Percentiles rank a stretch among this genome's conserved stretches.
phyloP scores from a whole-genome alignment of 1,284 basidiomycete species.

The Malassezia globosa region DNA sequence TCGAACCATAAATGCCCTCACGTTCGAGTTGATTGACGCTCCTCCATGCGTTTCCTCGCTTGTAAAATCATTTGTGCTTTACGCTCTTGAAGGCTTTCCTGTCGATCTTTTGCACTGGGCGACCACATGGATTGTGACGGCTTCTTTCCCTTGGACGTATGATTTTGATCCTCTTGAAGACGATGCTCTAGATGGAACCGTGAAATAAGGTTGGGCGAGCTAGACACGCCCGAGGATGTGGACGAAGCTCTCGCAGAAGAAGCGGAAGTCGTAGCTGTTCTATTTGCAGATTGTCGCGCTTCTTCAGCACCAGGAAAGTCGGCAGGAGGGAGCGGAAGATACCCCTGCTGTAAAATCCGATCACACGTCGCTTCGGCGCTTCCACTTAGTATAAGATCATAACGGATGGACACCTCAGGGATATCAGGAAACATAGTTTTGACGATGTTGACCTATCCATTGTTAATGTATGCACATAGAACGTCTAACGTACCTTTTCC shows the following conservation, averaged over 20 bases:
- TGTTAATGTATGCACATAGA: neutral
- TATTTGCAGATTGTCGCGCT: neutral
- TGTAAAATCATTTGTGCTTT: constrained; percentile 16
- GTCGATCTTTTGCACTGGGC: constrained; percentile 6
- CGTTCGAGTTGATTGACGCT: constrained; percentile 1
- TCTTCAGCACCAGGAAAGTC: constrained; percentile 2
- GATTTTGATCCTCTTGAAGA: neutral
- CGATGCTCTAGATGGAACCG: constrained; percentile 9
- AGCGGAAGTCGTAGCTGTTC: neutral
- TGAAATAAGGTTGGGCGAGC: constrained; percentile 4
- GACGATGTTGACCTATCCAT: constrained; percentile 32
- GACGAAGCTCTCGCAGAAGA: neutral
- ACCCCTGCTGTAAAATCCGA: constrained; percentile 34
- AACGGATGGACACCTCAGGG: constrained; percentile 33
- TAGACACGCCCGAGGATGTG: neutral
- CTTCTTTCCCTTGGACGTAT: neutral
- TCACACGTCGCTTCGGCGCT: constrained; percentile 37
- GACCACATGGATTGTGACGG: neutral
- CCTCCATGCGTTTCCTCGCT: constrained; percentile 13
- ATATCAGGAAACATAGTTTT: constrained; percentile 39
- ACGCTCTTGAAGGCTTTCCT: constrained; percentile 10
- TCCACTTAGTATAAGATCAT: constrained; percentile 30
- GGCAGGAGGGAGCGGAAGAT: constrained; percentile 19
- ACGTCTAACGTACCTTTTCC: constrained; percentile 19
- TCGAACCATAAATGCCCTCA: too few relatives aligned